Conservation (phyloP, 345 rosid genomes). For the Geranium rotundifolium region DNA sequence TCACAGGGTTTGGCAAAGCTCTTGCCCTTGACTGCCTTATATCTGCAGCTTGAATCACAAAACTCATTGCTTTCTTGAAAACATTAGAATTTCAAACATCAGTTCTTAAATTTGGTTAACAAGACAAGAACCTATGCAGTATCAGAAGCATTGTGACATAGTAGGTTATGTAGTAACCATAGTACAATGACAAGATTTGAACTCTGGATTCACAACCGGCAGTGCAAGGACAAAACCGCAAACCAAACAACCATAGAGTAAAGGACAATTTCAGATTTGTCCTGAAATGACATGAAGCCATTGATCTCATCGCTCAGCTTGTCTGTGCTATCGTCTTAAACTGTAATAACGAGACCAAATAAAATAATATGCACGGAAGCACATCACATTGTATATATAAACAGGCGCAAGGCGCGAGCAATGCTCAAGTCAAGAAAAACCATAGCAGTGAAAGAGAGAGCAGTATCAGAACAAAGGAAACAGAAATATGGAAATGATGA, state of each 20-base stretch:
- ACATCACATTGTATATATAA: not conserved
- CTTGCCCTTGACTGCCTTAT: too few relatives aligned
- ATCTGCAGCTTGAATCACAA: too few relatives aligned
- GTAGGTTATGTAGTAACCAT: too few relatives aligned
- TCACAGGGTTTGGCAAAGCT: too few relatives aligned
- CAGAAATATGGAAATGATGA: conserved; percentile 25
- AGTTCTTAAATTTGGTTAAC: too few relatives aligned
- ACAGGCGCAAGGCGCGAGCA: not conserved
- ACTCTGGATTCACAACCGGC: not conserved
- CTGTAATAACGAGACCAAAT: not conserved
- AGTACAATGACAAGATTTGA: not conserved
- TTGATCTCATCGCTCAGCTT: not conserved
- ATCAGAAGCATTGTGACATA: too few relatives aligned
- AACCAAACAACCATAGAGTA: not conserved
- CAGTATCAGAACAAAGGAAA: too few relatives aligned
- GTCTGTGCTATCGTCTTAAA: not conserved
- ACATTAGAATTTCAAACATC: not conserved
- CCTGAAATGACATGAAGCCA: not conserved
- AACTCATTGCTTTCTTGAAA: too few relatives aligned
- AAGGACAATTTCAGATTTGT: not conserved
- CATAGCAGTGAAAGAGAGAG: not conserved
- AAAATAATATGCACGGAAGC: not conserved
- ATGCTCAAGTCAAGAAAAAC: not conserved
- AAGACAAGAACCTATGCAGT: too few relatives aligned
- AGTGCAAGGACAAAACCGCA: not conserved